Evolutionary conservation across 352 stramenopile species (phyloP).

Genomic region (Phytopythium montanum): DNA sequence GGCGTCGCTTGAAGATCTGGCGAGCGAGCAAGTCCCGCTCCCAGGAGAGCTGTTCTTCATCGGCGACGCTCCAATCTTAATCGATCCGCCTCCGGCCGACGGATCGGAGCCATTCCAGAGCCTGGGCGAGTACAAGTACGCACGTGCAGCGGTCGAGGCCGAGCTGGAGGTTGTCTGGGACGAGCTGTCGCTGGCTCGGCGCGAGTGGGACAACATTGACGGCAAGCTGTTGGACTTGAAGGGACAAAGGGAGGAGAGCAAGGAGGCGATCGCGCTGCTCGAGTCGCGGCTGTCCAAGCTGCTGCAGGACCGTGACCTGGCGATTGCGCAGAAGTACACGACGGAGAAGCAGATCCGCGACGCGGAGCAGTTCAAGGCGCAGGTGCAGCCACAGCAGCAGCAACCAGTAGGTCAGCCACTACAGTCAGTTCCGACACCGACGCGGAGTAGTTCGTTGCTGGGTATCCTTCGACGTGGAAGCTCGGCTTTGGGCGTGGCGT

Average conservation of each 20-base stretch:
- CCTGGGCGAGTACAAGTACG: conserved; percentile 10
- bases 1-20: conserved; percentile 39
- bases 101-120: neutral
- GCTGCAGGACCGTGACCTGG: conserved; percentile 65
- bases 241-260: conserved; percentile 37
- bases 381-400: conserved; percentile 12
- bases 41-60: conserved; percentile 5
- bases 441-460: conserved; percentile 14
- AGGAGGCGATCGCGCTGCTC: conserved; percentile 49
- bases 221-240: conserved; percentile 37
- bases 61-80: neutral
- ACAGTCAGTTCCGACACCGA: conserved; percentile 13
- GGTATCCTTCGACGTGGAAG: conserved; percentile 14
- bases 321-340: conserved; percentile 69
- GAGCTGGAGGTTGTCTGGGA: conserved; percentile 46
- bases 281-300: conserved; percentile 73
- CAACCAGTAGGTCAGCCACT: conserved; percentile 3
- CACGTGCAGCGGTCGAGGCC: conserved; percentile 40
- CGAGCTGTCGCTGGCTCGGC: conserved; percentile 37
- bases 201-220: conserved; percentile 39
- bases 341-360: conserved; percentile 65
- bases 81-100: neutral
- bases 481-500: conserved; percentile 11
- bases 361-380: conserved; percentile 46
- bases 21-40: conserved; percentile 19